These are phyloP conservation scores for Pseudogymnoascus sp. DNA, from an alignment of 2,329 filamentous ascomycete species.

Conservation along the genomic window DNA sequence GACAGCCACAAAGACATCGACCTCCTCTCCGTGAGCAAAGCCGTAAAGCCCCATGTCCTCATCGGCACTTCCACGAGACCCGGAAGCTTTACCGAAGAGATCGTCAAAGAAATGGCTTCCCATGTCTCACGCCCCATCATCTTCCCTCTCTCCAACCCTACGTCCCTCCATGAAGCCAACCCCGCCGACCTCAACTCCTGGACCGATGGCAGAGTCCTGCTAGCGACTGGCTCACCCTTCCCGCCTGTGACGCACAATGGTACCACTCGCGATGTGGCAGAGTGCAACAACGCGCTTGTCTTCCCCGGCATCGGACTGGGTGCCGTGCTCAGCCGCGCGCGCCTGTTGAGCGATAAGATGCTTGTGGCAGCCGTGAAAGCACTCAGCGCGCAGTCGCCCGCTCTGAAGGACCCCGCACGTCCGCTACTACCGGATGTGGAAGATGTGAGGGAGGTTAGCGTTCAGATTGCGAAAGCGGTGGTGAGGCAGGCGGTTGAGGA, in stretches of 20 bases:
- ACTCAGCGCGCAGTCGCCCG: constrained; percentile 64
- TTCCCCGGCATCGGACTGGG: constrained; percentile 85
- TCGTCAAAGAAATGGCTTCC: constrained; percentile 63
- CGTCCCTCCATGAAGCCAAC: constrained; percentile 71
- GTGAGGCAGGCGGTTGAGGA: constrained; percentile 66
- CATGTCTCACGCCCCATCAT: constrained; percentile 68
- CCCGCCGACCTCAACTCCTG: constrained; percentile 70
- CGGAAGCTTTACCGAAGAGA: constrained; percentile 62
- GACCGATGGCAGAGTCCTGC: constrained; percentile 70
- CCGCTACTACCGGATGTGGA: constrained; percentile 71
- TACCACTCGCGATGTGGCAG: constrained; percentile 49
- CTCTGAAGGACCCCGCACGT: constrained; percentile 54
- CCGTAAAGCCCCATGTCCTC: constrained; percentile 71
- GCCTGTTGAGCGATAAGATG: constrained; percentile 66
- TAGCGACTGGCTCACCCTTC: constrained; percentile 81
- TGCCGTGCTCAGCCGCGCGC: constrained; percentile 61
- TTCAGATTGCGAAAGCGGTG: constrained; percentile 68
- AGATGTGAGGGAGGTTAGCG: constrained; percentile 66
- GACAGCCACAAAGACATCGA: constrained; percentile 44
- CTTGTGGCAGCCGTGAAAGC: constrained; percentile 72
- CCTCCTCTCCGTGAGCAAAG: constrained; percentile 60
- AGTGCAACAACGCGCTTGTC: constrained; percentile 83
- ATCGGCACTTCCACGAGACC: constrained; percentile 79
- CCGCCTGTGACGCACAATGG: constrained; percentile 59
- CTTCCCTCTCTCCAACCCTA: constrained; percentile 81